These are phyloP conservation scores for Cyberlindnera maclurae DNA, from an alignment of 805 yeast species.

Conservation along the genomic window DNA sequence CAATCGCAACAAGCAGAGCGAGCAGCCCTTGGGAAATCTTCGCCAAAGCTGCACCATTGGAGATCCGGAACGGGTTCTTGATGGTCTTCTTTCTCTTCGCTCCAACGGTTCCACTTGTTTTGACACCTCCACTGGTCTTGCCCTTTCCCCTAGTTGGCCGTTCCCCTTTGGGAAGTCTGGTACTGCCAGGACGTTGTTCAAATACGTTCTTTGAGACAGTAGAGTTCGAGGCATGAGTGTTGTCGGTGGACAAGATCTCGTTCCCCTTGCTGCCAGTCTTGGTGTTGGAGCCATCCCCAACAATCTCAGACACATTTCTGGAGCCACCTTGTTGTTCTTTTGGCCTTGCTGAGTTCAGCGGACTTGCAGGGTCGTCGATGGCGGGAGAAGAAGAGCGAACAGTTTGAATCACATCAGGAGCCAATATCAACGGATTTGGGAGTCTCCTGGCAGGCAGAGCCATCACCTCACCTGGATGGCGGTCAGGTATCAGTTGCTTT, in stretches of 20 bases:
- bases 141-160: background rate
- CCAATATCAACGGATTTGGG: background rate
- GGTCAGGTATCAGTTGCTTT: slow-evolving; percentile 6
- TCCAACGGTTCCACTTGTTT: background rate
- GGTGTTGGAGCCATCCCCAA: too few species aligned
- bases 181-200: background rate
- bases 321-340: too few species aligned
- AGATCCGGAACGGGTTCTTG: slow-evolving; percentile 1
- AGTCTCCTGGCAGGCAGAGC: slow-evolving; percentile 4
- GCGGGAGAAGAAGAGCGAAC: too few species aligned
- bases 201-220: background rate
- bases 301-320: too few species aligned
- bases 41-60: background rate
- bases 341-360: too few species aligned
- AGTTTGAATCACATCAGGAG: too few species aligned
- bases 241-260: background rate
- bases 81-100: background rate
- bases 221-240: background rate
- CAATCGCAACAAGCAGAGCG: background rate
- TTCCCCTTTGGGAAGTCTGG: background rate
- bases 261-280: background rate
- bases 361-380: too few species aligned
- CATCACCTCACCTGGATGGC: slow-evolving; percentile 5
- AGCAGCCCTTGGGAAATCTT: too few species aligned
- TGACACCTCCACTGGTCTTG: background rate